phyloP scores from a whole-genome alignment of 2,329 filamentous ascomycete genomes.

The Aspergillus sp. region DNA sequence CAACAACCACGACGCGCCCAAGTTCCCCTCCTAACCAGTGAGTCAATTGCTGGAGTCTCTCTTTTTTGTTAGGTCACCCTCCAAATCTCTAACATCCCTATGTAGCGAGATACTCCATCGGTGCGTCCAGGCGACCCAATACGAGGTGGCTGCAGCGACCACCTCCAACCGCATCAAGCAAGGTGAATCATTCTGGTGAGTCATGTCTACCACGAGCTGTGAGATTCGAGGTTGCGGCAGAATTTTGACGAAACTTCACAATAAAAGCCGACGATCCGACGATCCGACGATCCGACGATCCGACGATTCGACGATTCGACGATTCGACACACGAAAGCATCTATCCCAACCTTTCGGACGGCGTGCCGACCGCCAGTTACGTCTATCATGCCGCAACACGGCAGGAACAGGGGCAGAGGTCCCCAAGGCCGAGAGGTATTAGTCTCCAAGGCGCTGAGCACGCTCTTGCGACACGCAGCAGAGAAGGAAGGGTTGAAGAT shows the following conservation, averaged over 20 bases:
- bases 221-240: too few relatives aligned
- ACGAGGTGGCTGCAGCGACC: too few relatives aligned
- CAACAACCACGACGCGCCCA: too few relatives aligned
- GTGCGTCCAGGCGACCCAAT: too few relatives aligned
- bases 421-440: conserved; percentile 30
- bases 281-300: too few relatives aligned
- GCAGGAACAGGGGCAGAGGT: conserved; percentile 6
- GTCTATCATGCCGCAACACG: conserved; percentile 6
- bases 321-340: not conserved
- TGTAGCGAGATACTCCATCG: too few relatives aligned
- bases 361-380: not conserved
- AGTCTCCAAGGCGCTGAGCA: conserved; percentile 42
- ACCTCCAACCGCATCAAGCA: not conserved
- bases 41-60: too few relatives aligned
- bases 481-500: conserved; percentile 58
- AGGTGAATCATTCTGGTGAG: not conserved
- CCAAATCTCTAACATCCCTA: too few relatives aligned
- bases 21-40: too few relatives aligned
- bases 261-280: not conserved
- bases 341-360: not conserved
- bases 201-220: not conserved
- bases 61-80: too few relatives aligned
- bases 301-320: too few relatives aligned
- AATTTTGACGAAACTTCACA: too few relatives aligned
- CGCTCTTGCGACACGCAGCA: conserved; percentile 60